Conservation (phyloP, 2,329 filamentous ascomycete genomes). For the Sclerotiophoma versabilis region DNA sequence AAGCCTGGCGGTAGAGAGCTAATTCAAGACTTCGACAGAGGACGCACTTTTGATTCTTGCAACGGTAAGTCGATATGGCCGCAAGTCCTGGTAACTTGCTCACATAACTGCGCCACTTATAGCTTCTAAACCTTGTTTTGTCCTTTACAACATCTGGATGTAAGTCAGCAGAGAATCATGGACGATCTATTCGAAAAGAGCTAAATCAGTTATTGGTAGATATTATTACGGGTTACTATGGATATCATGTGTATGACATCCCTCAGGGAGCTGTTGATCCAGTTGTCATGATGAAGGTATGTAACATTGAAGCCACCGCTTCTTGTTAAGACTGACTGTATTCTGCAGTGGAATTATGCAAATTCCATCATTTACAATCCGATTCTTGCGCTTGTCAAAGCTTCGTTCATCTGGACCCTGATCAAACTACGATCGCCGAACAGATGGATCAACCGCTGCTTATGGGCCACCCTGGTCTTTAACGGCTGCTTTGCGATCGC, state of each 20-base stretch:
- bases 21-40: too few relatives aligned
- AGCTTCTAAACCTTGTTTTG: slow-evolving; percentile 16
- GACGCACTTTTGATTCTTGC: slow-evolving; percentile 13
- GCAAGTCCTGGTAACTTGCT: background rate
- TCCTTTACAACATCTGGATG: slow-evolving; percentile 18
- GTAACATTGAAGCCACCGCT: background rate
- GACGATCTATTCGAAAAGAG: too few relatives aligned
- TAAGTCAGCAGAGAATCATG: background rate
- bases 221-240: slow-evolving; percentile 18
- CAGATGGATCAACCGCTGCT: slow-evolving; percentile 20
- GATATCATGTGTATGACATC: slow-evolving; percentile 25
- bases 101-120: too few relatives aligned
- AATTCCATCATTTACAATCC: slow-evolving; percentile 30
- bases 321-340: background rate
- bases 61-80: background rate
- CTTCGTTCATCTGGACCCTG: slow-evolving; percentile 27
- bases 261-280: slow-evolving; percentile 19
- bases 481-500: slow-evolving; percentile 26
- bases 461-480: slow-evolving; percentile 22
- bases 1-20: too few relatives aligned
- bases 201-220: background rate
- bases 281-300: slow-evolving; percentile 16
- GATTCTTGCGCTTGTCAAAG: slow-evolving; percentile 28
- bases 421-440: slow-evolving; percentile 28
- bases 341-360: slow-evolving; percentile 26